Conservation (phyloP, 208 protist species). For the Trypanosoma cruzi region DNA sequence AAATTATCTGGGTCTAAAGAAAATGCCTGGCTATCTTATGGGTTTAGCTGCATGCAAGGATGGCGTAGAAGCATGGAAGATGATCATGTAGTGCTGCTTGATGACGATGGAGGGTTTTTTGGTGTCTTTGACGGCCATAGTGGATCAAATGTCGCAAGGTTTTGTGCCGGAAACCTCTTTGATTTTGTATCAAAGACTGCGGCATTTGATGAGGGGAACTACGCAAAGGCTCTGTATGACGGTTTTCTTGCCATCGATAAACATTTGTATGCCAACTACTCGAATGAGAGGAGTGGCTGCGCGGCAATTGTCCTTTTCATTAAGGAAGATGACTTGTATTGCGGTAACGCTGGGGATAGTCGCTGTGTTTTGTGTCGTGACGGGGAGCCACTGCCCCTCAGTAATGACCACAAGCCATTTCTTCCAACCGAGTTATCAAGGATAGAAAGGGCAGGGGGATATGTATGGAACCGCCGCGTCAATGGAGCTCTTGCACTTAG, state of each 20-base stretch:
- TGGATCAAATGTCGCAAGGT: slow-evolving; percentile 78
- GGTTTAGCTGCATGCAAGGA: slow-evolving; percentile 90
- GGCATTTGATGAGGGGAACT: slow-evolving; percentile 25
- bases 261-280: slow-evolving; percentile 44
- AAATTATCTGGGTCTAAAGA: slow-evolving; percentile 69
- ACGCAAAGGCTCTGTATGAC: slow-evolving; percentile 61
- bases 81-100: slow-evolving; percentile 82
- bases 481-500: slow-evolving; percentile 94
- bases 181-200: slow-evolving; percentile 63
- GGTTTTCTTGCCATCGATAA: slow-evolving; percentile 70
- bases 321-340: slow-evolving; percentile 60
- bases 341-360: slow-evolving; percentile 93
- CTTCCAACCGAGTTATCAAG: slow-evolving; percentile 65
- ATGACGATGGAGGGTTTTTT: slow-evolving; percentile 83
- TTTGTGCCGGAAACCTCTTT: slow-evolving; percentile 77
- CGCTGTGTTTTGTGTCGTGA: slow-evolving; percentile 84
- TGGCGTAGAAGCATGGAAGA: slow-evolving; percentile 94
- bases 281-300: slow-evolving; percentile 70
- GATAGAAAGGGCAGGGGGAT: slow-evolving; percentile 86
- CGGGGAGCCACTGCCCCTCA: slow-evolving; percentile 71
- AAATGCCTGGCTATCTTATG: slow-evolving; percentile 72
- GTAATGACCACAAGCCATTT: slow-evolving; percentile 91
- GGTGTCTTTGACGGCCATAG: slow-evolving; percentile 93
- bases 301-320: slow-evolving; percentile 81
- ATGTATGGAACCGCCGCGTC: slow-evolving; percentile 85